Evolutionary conservation across 495 filamentous ascomycete species (phyloP).

Genomic region (Penicillium flavigenum): DNA sequence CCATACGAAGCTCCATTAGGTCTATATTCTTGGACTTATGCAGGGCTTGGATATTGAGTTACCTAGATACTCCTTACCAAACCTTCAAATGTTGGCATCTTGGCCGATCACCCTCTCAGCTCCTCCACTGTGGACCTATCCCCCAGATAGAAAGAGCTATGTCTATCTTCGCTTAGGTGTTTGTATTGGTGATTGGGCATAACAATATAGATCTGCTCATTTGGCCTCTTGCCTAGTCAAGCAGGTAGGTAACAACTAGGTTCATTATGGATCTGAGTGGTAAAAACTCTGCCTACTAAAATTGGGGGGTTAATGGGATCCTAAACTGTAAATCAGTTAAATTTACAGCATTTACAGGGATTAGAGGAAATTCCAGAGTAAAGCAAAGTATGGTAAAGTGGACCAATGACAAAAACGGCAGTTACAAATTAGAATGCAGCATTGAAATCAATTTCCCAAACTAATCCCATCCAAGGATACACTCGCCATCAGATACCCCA

Average conservation of each 20-base stretch:
- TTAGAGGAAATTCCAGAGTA: neutral
- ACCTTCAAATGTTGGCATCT: neutral
- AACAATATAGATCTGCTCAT: neutral
- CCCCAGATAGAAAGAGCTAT: constrained; percentile 3
- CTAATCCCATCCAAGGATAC: constrained; percentile 14
- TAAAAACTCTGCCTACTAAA: neutral
- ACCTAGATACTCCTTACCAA: neutral
- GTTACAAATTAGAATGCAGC: constrained; percentile 19
- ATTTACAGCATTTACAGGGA: neutral
- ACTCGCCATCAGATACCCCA: neutral
- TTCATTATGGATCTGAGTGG: neutral
- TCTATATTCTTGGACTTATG: neutral
- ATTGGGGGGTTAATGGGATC: neutral
- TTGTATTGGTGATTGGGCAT: neutral
- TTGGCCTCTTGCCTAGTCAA: constrained; percentile 1
- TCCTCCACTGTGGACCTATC: constrained; percentile 11
- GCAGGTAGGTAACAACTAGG: neutral
- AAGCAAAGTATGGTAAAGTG: neutral
- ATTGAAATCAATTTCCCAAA: constrained; percentile 18
- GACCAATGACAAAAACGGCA: constrained; percentile 10
- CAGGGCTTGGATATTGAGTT: neutral
- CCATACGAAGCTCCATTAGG: too few relatives aligned
- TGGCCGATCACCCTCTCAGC: neutral
- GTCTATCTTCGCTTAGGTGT: constrained; percentile 7
- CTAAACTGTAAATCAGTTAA: neutral